A percentile compares a stretch with the other conserved stretches of the same genome.
phyloP scores from a whole-genome alignment of 1,139 yeast genomes.

The Diutina sp. region DNA sequence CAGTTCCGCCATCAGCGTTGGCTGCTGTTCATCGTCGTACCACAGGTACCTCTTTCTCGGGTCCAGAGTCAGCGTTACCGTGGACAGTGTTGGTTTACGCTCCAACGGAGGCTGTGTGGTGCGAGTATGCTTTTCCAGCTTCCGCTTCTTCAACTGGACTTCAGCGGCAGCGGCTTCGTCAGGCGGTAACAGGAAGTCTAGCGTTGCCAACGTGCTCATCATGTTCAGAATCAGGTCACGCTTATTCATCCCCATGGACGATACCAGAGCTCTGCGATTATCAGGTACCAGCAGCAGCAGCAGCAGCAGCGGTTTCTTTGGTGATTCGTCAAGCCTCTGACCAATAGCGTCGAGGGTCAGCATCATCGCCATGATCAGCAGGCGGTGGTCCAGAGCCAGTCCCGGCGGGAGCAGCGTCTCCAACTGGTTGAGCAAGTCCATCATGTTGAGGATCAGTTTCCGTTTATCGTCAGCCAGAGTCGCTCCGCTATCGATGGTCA shows the following conservation, averaged over 20 bases:
- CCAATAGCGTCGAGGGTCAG: conserved; percentile 1
- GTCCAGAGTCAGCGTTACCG: conserved; percentile 1
- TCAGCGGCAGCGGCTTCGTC: conserved; percentile 1
- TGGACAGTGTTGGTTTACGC: not conserved
- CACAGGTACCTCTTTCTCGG: conserved; percentile 1
- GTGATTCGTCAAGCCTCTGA: not conserved
- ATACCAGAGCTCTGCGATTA: not conserved
- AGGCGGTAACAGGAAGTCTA: conserved; percentile 2
- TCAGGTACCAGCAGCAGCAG: not conserved
- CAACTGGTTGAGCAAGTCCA: conserved; percentile 2
- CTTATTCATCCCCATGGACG: not conserved
- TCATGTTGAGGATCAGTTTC: conserved; percentile 3
- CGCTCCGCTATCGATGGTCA: not conserved
- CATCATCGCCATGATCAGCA: conserved; percentile 2
- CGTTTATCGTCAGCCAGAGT: not conserved
- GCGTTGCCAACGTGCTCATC: conserved; percentile 6
- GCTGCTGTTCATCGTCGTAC: not conserved
- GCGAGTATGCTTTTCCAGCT: not conserved
- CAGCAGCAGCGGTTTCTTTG: not conserved
- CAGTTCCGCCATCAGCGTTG: not conserved
- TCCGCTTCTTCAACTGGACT: not conserved
- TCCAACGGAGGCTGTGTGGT: not conserved
- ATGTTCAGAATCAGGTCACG: conserved; percentile 5
- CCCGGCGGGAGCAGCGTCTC: not conserved
- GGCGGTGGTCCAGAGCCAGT: not conserved